Conservation (phyloP, 1,284 basidiomycete genomes). For the Tetrapyrgos nigripes region DNA sequence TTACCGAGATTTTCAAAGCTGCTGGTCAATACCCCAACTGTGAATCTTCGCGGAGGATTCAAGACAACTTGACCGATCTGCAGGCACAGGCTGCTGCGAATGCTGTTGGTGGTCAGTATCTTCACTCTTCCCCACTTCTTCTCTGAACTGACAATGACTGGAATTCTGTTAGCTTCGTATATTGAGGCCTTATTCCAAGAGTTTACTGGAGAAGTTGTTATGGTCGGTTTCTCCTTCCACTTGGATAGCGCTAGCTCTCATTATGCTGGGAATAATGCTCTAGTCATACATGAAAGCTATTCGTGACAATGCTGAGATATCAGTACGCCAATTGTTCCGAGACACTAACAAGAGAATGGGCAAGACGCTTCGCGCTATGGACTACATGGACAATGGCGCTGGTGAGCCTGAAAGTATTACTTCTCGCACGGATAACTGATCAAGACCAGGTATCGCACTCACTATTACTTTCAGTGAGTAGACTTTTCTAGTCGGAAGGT, state of each 20-base stretch:
- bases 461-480: neutral
- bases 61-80: constrained; percentile 12
- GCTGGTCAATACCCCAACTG: constrained; percentile 10
- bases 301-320: constrained; percentile 88
- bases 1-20: neutral
- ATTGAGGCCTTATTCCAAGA: constrained; percentile 7
- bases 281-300: constrained; percentile 95
- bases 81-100: constrained; percentile 14
- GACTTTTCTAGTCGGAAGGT: neutral
- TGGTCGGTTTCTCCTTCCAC: neutral
- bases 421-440: neutral
- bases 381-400: constrained; percentile 90
- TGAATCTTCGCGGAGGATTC: constrained; percentile 10
- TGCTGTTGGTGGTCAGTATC: neutral
- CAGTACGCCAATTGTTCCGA: constrained; percentile 85
- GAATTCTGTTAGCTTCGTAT: neutral
- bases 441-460: neutral
- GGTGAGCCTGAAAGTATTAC: constrained; percentile 54
- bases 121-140: neutral
- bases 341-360: constrained; percentile 76
- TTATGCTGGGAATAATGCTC: constrained; percentile 41
- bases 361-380: constrained; percentile 72
- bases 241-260: constrained; percentile 20
- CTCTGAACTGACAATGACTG: neutral
- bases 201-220: constrained; percentile 5